Conservation (phyloP, 176 grass and related monocot species). For the Avena sativa region DNA sequence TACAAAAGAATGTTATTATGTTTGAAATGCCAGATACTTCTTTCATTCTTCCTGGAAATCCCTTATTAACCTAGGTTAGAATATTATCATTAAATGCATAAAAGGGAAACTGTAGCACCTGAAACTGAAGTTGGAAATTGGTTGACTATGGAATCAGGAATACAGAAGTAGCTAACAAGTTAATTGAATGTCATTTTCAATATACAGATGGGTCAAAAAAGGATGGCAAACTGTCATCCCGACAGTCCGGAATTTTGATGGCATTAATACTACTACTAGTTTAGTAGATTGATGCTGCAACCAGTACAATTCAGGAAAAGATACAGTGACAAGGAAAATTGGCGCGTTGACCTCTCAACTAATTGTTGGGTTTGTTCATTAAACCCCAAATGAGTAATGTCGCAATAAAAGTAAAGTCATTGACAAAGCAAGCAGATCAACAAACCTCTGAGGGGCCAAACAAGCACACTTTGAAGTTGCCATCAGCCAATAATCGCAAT, state of each 20-base stretch:
- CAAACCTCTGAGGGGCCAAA: constrained; percentile 94
- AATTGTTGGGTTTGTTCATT: constrained; percentile 10
- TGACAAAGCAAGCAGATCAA: not conserved
- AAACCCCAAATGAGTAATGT: not conserved
- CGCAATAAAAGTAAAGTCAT: not conserved
- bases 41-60: not conserved
- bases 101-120: not conserved
- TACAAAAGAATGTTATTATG: constrained; percentile 24
- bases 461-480: constrained; percentile 94
- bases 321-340: not conserved
- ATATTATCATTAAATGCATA: not conserved
- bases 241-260: not conserved
- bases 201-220: not conserved
- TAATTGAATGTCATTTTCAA: constrained; percentile 27
- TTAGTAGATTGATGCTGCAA: not conserved
- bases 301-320: not conserved
- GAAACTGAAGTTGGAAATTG: not conserved
- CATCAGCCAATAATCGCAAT: constrained; percentile 86
- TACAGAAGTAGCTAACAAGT: not conserved
- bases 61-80: not conserved
- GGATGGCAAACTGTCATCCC: not conserved
- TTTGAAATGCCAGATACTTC: not conserved
- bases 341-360: not conserved
- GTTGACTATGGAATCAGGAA: not conserved
- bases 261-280: constrained; percentile 3